These are phyloP conservation scores for Trypethelium eluteriae DNA, from an alignment of 495 filamentous ascomycete genomes.

Conservation along the genomic window DNA sequence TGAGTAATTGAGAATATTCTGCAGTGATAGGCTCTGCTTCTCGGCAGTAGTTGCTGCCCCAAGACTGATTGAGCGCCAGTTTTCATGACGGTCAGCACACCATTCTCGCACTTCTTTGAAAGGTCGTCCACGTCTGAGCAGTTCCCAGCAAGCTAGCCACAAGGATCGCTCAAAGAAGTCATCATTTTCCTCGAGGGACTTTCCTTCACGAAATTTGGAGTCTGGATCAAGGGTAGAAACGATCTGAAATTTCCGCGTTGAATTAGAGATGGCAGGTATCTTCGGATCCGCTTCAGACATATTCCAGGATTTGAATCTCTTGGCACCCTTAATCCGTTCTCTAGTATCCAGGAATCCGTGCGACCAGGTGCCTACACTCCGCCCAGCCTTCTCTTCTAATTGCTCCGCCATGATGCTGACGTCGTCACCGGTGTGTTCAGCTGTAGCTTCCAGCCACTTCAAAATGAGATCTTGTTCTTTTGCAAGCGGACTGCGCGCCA, in stretches of 20 bases:
- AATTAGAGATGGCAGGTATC: constrained; percentile 20
- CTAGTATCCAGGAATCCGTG: constrained; percentile 90
- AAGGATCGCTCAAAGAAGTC: constrained; percentile 76
- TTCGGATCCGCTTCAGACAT: constrained; percentile 47
- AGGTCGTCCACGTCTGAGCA: constrained; percentile 68
- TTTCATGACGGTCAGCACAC: constrained; percentile 68
- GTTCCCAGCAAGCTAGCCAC: constrained; percentile 83
- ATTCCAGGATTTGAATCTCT: constrained; percentile 56
- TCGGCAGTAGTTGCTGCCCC: constrained; percentile 35
- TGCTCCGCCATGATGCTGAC: constrained; percentile 69
- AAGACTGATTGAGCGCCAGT: constrained; percentile 73
- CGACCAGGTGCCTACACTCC: constrained; percentile 60
- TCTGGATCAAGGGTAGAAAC: constrained; percentile 94
- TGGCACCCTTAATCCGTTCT: constrained; percentile 79
- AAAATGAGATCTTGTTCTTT: constrained; percentile 67
- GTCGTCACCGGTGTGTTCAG: constrained; percentile 53
- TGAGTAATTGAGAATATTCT: constrained; percentile 40
- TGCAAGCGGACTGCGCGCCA: constrained; percentile 59
- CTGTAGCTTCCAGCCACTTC: constrained; percentile 73
- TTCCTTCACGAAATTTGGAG: constrained; percentile 67
- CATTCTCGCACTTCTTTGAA: constrained; percentile 69
- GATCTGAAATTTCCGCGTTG: constrained; percentile 46
- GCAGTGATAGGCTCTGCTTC: constrained; percentile 22
- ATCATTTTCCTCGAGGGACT: constrained; percentile 67
- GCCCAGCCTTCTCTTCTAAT: constrained; percentile 53